Evolutionary conservation across 2,329 filamentous ascomycete genomes (phyloP).

Genomic region (Cladosporium sp.): DNA sequence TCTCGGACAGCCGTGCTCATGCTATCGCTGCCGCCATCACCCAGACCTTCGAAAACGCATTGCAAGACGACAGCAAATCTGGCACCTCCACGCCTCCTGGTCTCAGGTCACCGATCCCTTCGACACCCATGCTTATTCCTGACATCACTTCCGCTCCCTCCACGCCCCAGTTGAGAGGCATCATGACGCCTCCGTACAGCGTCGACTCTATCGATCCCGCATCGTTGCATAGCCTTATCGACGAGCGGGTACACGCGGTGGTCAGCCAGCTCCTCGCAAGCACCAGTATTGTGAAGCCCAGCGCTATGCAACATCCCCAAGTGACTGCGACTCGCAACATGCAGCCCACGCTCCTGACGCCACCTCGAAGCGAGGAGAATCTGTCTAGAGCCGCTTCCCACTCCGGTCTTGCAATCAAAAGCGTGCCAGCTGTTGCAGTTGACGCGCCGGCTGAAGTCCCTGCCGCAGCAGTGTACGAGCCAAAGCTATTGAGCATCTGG

Average conservation of each 20-base stretch:
- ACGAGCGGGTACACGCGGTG: constrained; percentile 15
- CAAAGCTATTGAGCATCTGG: constrained; percentile 19
- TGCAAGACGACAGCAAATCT: constrained; percentile 6
- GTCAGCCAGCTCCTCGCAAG: constrained; percentile 12
- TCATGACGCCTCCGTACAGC: constrained; percentile 5
- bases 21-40: constrained; percentile 15
- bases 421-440: background rate
- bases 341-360: constrained; percentile 5
- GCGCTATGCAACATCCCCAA: background rate
- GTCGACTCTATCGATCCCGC: constrained; percentile 1
- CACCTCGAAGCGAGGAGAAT: constrained; percentile 15
- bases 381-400: constrained; percentile 1
- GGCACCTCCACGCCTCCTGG: background rate
- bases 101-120: background rate
- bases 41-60: constrained; percentile 15
- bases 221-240: constrained; percentile 12
- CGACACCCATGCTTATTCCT: constrained; percentile 10
- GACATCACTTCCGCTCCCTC: constrained; percentile 9
- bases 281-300: background rate
- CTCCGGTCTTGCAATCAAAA: background rate
- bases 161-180: constrained; percentile 8
- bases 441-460: background rate
- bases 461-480: background rate
- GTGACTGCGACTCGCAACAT: background rate
- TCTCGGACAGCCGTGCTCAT: constrained; percentile 15